Conservation (phyloP, 345 rosid species). For the Salix caprea region DNA sequence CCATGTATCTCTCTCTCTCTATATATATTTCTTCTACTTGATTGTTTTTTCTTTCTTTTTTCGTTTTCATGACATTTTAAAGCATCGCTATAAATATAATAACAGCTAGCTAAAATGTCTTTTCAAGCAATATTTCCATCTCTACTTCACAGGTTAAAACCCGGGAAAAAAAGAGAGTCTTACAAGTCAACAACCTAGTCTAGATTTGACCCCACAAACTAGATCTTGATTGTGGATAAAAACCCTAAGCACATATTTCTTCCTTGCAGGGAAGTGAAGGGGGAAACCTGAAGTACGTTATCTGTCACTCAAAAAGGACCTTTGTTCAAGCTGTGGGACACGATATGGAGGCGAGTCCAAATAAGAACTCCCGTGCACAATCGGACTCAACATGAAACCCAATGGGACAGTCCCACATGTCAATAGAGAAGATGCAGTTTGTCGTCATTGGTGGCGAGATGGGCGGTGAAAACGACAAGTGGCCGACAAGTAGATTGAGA, state of each 20-base stretch:
- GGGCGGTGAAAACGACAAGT: conserved; percentile 1
- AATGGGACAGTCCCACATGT: conserved; percentile 1
- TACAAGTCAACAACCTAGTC: background rate
- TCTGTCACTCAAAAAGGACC: background rate
- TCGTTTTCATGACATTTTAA: background rate
- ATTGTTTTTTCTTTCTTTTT: no score
- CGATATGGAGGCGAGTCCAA: background rate
- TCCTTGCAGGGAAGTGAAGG: background rate
- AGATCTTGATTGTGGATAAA: background rate
- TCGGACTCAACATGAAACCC: background rate
- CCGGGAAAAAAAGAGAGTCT: background rate
- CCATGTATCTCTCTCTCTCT: background rate
- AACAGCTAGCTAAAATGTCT: background rate
- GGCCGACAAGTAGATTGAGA: conserved; percentile 11
- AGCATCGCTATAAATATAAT: background rate
- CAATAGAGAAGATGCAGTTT: background rate
- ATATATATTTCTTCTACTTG: background rate
- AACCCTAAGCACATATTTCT: background rate
- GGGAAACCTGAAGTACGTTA: background rate
- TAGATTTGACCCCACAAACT: conserved; percentile 3
- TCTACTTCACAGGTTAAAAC: background rate
- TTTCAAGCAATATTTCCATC: background rate
- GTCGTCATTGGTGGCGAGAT: background rate
- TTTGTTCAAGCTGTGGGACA: background rate
- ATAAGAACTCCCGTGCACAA: background rate